Evolutionary conservation across 2,329 filamentous ascomycete genomes (phyloP), one percentile per base, ranked within the genome.

Genomic region (Alternaria dauci): DNA sequence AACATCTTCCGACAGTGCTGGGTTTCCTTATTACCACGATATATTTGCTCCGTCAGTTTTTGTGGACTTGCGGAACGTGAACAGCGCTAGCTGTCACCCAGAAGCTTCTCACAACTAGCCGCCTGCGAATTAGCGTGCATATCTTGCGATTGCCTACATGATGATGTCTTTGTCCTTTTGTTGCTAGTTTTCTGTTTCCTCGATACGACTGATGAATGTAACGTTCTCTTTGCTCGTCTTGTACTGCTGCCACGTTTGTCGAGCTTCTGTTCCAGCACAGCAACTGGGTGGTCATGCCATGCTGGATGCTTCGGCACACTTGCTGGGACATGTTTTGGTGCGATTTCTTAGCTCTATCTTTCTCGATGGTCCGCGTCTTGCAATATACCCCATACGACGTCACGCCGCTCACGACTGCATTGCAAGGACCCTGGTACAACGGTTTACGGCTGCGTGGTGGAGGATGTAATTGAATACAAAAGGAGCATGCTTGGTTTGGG

Each of bases 381-480:
- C 65, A 55, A 70, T 70, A 73, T 70, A 68, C 69, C 69, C 61
- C 63, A 63, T 53, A 73, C 61, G 67, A 72, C 59, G 59, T 70
- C 61, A 73, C 62, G 69, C 64, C 55, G 64, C 61, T 67, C 54
- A 71, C 64, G 70, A 71, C 47, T 67, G 65, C 65, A 70, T 65
- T 62, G 62, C 67, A 67, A 62, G 44, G 62, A 63, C 59, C 53
- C 55, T 30, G 50, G 58, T 43, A 58, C 34, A 60, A 63, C 64
- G 44, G 30, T 48, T 59, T 25, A 51, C 50, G 58, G 61, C 38
- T 63, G 62, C 28, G 30, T 61, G 60, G 58, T 65, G 66, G 59
- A 58, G 63, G 59, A 58, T 8, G 12, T 69, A 62, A 61, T 66
- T 53, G 12, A 47, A 18, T 18, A 41, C 20, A 36, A 30, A 20